Evolutionary conservation across 2,329 filamentous ascomycete genomes (phyloP), one percentile per base, ranked within the genome.

Genomic region (Rugonectria rugulosa): DNA sequence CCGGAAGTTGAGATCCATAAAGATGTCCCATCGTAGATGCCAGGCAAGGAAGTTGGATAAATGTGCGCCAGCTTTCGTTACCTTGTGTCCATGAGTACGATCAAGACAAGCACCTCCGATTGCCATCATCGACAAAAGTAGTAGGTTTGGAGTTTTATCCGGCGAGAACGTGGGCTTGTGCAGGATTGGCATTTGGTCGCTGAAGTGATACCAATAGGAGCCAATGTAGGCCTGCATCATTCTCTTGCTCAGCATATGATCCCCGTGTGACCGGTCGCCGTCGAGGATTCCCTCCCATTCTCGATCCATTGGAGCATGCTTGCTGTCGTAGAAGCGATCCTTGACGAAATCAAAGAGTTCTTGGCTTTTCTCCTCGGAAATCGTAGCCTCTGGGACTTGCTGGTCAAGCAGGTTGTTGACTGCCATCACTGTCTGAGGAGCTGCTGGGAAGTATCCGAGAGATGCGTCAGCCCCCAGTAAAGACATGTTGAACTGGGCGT

Each of bases 171-270:
- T 97, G 4, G 95, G 92, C 69, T 93, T 92, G 74, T 99, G 95
- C 42, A 98, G 79, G 56, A 99, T 97, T 1, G 95, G 95, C 60
- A 98, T 82, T 72, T 98, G 95, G 49, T 93, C 89, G 72, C 95
- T 96, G 68, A 97, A 96, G 72, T 97, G 90, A 48, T 90, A 82
- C 95, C 95, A 99, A 73, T 96, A 99, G 2, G 92, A 96, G 10
- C 88, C 85, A 62, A 96, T 92, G 69, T 97, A 98, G 3, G 88
- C 89, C 74, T 97, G 92, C 90, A 98, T 96, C 91, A 97, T 97
- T 67, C 89, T 87, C 66, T 93, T 81, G 72, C 94, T 96, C 59
- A 98, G 78, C 78, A 88, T 82, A 57, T 88, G 85, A 20, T 77
- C 75, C 47, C 85, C 81, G 26, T 85, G 77, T 45, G 87, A 85